phyloP scores from a whole-genome alignment of 2,329 filamentous ascomycete species.

The Plectosphaerella plurivora region DNA sequence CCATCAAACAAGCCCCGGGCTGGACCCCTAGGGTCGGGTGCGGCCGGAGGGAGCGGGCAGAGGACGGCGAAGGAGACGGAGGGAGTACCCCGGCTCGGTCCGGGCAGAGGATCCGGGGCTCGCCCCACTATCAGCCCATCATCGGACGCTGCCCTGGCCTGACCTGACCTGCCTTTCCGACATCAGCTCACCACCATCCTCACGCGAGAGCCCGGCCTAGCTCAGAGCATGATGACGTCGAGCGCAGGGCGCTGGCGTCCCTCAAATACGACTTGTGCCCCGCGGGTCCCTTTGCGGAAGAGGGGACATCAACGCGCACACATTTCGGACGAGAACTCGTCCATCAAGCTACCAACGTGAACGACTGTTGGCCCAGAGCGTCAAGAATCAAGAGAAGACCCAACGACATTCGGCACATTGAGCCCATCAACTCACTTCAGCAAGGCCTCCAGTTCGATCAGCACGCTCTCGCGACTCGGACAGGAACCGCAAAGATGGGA shows the following conservation, averaged over 20 bases:
- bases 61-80: not conserved
- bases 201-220: not conserved
- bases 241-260: not conserved
- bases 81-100: not conserved
- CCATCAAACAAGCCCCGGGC: not conserved
- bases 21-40: not conserved
- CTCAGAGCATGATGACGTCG: slow-evolving; percentile 11
- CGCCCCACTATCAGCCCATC: slow-evolving; percentile 3
- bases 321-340: not conserved
- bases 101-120: not conserved
- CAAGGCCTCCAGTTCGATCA: not conserved
- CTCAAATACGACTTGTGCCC: slow-evolving; percentile 8
- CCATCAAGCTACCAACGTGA: not conserved
- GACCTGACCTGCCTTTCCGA: not conserved
- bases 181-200: slow-evolving; percentile 3
- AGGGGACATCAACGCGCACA: not conserved
- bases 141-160: not conserved
- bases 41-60: not conserved
- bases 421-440: not conserved
- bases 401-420: not conserved
- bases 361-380: not conserved
- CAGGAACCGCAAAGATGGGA: slow-evolving; percentile 5
- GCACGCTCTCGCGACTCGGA: not conserved
- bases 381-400: not conserved
- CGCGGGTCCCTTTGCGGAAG: not conserved